Conservation (phyloP, 2,329 filamentous ascomycete species). For the Talaromyces funiculosus region DNA sequence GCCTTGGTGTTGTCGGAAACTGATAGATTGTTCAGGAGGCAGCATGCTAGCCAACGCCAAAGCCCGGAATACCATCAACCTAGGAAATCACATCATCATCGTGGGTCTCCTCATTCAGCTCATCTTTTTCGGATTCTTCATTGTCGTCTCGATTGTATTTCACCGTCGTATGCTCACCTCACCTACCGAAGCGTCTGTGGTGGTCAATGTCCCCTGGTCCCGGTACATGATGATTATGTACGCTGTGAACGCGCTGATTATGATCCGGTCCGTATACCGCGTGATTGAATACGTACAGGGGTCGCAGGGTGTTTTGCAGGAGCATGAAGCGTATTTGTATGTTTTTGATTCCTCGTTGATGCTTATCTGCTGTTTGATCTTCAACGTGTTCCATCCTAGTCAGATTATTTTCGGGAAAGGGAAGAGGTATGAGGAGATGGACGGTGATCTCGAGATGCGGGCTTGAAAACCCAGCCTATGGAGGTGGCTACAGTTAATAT, state of each 20-base stretch:
- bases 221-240: slow-evolving; percentile 29
- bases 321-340: slow-evolving; percentile 20
- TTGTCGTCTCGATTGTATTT: slow-evolving; percentile 22
- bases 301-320: slow-evolving; percentile 16
- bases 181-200: slow-evolving; percentile 24
- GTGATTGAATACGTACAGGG: slow-evolving; percentile 21
- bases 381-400: not conserved
- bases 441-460: not conserved
- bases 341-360: slow-evolving; percentile 21
- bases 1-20: not conserved
- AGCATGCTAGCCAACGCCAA: slow-evolving; percentile 11
- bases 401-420: not conserved
- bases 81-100: slow-evolving; percentile 21
- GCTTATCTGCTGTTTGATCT: slow-evolving; percentile 12
- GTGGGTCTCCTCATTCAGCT: slow-evolving; percentile 29
- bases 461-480: not conserved
- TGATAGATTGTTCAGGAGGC: slow-evolving; percentile 15
- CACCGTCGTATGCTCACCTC: slow-evolving; percentile 24
- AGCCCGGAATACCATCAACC: not conserved
- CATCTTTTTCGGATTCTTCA: slow-evolving; percentile 27
- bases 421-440: slow-evolving; percentile 1
- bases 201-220: slow-evolving; percentile 29
- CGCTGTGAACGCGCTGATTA: slow-evolving; percentile 18
- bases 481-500: not conserved
- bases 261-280: slow-evolving; percentile 20